Base-by-base conservation (phyloP, 495 filamentous ascomycete genomes). In the Neurospora sp. region DNA sequence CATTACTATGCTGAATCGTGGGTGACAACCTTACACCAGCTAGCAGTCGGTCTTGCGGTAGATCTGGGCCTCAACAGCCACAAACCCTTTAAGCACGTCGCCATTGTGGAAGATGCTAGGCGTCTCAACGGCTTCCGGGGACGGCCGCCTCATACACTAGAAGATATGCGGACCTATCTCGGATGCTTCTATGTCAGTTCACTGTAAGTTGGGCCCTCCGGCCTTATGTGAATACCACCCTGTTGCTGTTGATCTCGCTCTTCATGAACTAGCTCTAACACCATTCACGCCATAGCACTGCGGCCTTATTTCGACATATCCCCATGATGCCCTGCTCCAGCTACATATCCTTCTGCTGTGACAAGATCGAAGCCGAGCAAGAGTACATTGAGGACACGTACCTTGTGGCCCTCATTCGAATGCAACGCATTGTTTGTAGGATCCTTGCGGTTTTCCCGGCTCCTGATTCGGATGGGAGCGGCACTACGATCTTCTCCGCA, bases 111-210 rank as follows among this genome's bases (percentile, higher is more conserved):
- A n/a, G 75, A 74, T n/a, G 72, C 70, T 14, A 72, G 31, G 6
- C 40, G 75, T 20, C 27, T 62, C 4, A 76, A 66, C 16, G 73
- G 70, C 18, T 12, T 74, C 2, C 54, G 39, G 14, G 27, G 40
- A 27, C 73, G 69, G 44, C 10, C 46, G 2, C 59, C 73, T 16
- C 73, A 74, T 46, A 74, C 73, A 20, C 69, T 74, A 0, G 73
- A 79, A 12, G 78, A 80, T 31, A 76, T 76, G 70, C 74, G 79
- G 23, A 70, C 76, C 18, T 69, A 77, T 27, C 72, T 79, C 20
- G 79, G 76, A 5, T 74, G 70, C 70, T 79, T 72, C 20, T 76
- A 76, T 37, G 14, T 75, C 31, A 66, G 73, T 18, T 79, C 78
- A 4, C 37, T 73, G 77, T 80, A 41, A 70, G 73, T 70, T 59